phyloP scores from a whole-genome alignment of 352 stramenopile species.

The Phytopythium chamaehyphon region DNA sequence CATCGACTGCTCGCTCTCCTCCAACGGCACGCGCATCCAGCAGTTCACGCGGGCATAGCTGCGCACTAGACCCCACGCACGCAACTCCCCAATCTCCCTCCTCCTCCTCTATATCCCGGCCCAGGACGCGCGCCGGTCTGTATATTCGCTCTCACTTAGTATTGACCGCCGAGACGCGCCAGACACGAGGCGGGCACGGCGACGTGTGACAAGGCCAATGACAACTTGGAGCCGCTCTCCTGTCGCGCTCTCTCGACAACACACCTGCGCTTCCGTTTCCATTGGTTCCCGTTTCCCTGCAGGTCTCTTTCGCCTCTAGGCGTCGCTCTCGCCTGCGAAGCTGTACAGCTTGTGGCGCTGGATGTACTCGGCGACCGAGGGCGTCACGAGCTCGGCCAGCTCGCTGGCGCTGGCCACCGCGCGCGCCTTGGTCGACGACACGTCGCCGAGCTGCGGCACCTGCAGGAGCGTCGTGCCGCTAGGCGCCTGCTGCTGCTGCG shows the following conservation, averaged over 20 bases:
- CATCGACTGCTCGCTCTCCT: constrained; percentile 34
- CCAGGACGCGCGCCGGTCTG: too few relatives aligned
- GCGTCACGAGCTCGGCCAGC: constrained; percentile 41
- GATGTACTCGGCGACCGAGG: constrained; percentile 76
- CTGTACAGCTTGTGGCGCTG: constrained; percentile 65
- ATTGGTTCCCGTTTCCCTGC: not conserved
- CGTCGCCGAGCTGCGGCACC: constrained; percentile 57
- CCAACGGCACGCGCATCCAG: constrained; percentile 50
- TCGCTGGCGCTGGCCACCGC: constrained; percentile 24
- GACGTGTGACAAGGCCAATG: too few relatives aligned
- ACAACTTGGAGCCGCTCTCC: not conserved
- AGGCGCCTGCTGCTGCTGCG: constrained; percentile 11
- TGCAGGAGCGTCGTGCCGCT: constrained; percentile 43
- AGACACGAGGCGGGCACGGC: too few relatives aligned
- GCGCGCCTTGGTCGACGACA: constrained; percentile 72
- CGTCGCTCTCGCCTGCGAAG: constrained; percentile 34
- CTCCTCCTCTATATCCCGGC: too few relatives aligned
- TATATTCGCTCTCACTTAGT: too few relatives aligned
- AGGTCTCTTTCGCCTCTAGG: constrained; percentile 4
- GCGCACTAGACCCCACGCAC: constrained; percentile 2
- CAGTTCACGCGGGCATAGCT: constrained; percentile 31
- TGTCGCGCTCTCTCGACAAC: not conserved
- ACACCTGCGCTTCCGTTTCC: too few relatives aligned
- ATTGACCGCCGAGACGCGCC: too few relatives aligned
- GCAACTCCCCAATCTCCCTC: too few relatives aligned